Evolutionary conservation across 108 stramenopile species (phyloP), one percentile per base, ranked within the genome.

Genomic region (Pseudonitzschia delicatissima): DNA sequence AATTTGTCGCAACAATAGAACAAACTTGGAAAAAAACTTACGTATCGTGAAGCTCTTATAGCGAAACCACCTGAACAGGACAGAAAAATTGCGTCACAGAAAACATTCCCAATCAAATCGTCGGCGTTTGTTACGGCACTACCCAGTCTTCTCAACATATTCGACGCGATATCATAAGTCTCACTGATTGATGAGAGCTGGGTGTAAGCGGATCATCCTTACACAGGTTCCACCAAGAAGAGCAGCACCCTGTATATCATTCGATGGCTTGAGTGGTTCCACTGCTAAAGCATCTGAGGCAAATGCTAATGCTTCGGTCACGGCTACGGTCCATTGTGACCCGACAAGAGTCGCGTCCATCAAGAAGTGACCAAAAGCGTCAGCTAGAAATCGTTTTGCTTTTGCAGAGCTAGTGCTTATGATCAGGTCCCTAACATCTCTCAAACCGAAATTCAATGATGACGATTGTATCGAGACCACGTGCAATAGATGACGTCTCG

Each of bases 221-320:
- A 87, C 70, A 71, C 78, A 82, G 20, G 65, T 59, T 15, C 81
- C 77, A n/a, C 81, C 84, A 33, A 92, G 74, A 48, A 76, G 86
- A 5, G 85, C 79, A 26, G 86, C 81, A 20, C 92, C 92, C 50
- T 93, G 92, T n/a, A 80, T 71, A 47, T 82, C 74, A 28, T 78
- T 84, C 8, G 68, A 27, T 23, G 73, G 50, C 8, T 57, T 40
- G 18, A 36, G 17, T 12, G 49, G 32, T 32, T 58, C 50, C 3
- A 48, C 35, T 0, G 58, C 58, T 25, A 74, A 35, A 28, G 42
- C 21, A 1, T 60, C 36, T 4, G 27, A 52, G 33, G 64, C 67
- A 5, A 37, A 4, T 35, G 47, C 49, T 32, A 75, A 59, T 32
- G 71, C 45, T 18, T 58, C 62, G 37, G 58, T 31, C 50, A 81